Evolutionary conservation across 169 alveolate species (phyloP), one percentile per base, ranked within the genome.

Genomic region (Miamiensis avidus): DNA sequence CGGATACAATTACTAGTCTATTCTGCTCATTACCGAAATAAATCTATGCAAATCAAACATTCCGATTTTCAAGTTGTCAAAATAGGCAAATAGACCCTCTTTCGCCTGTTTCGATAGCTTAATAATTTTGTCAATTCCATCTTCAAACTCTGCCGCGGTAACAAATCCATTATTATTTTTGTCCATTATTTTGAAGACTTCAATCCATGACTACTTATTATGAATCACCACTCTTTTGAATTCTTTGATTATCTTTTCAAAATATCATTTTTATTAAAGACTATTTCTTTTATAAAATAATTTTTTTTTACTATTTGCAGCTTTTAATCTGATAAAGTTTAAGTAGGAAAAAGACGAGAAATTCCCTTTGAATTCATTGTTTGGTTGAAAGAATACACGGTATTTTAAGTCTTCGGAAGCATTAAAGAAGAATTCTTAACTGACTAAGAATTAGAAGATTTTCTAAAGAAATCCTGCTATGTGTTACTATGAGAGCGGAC

Each of bases 31-130:
- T 25, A 77, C 64, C 15, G 74, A 33, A 20, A 69, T 72, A 77
- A 77, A 79, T 79, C 84, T 79, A 11, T 65, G 33, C 25, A 49
- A 79, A 79, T 79, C 84, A 65, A 79, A 79, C 84, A 79, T 79
- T 34, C 84, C 84, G 25, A 49, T 79, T 6, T 79, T 79, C 64
- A 49, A 31, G 30, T 79, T 33, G 64, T 79, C 84, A 29, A 79
- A 79, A 20, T 79, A 79, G 28, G 84, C n/a, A 34, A 79, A 79
- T 0, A 79, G n/a, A 29, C 84, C 84, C 25, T 49, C 33, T 64
- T 65, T 79, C 16, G 84, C 84, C 27, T 49, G n/a, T 29, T 72
- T n/a, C 0, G 75, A 34, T 0, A 79, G 64, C 29, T 79, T 49
- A 0, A 79, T 49, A 79, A 49, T 34, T 6, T 33, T 29, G 28